Conservation (phyloP, 2,329 filamentous ascomycete genomes). For the Claviceps paspali region DNA sequence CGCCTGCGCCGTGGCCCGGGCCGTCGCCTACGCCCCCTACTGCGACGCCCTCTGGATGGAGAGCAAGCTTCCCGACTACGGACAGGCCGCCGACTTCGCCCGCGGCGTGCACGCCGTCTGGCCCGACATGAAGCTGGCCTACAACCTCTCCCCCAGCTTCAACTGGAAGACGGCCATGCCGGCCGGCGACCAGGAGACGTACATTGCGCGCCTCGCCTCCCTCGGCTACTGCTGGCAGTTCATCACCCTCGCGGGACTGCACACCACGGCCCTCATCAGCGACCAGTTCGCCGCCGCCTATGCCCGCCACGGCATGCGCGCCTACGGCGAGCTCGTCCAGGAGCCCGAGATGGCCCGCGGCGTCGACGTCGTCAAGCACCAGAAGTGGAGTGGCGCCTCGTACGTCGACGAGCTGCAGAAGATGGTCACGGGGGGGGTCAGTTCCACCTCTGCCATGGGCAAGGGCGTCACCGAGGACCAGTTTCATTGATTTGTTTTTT, state of each 20-base stretch:
- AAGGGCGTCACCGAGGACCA: conserved; percentile 97
- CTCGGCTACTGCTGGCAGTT: conserved; percentile 99
- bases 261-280: conserved; percentile 86
- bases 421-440: conserved; percentile 92
- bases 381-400: conserved; percentile 94
- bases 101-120: conserved; percentile 85
- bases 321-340: conserved; percentile 93
- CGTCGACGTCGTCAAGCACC: conserved; percentile 93
- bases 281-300: conserved; percentile 80
- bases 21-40: conserved; percentile 82
- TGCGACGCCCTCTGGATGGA: conserved; percentile 99
- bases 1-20: conserved; percentile 79
- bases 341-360: conserved; percentile 88
- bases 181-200: conserved; percentile 84
- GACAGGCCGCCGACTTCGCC: conserved; percentile 85
- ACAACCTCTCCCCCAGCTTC: conserved; percentile 97
- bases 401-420: conserved; percentile 92
- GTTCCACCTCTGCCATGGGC: conserved; percentile 88
- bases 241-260: conserved; percentile 94
- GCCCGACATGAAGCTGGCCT: conserved; percentile 96
- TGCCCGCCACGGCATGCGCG: conserved; percentile 73
- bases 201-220: conserved; percentile 73
- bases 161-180: conserved; percentile 99
- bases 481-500: conserved; percentile 36
- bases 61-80: conserved; percentile 84